phyloP scores from a whole-genome alignment of 768 basidiomycete genomes.

The Auricularia sp. region DNA sequence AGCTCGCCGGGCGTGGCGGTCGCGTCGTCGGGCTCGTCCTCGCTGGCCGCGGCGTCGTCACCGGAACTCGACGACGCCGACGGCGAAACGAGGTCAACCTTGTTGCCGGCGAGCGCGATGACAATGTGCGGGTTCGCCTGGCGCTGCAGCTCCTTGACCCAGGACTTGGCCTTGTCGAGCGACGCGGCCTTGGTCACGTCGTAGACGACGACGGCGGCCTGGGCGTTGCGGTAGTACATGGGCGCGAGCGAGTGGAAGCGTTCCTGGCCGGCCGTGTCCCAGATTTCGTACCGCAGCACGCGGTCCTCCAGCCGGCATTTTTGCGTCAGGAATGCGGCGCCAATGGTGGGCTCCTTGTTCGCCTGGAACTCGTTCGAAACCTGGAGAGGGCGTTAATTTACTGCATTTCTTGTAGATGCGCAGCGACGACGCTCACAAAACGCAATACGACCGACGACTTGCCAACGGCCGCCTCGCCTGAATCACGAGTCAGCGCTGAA shows the following conservation, averaged over 20 bases:
- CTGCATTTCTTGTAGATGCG: slow-evolving; percentile 11
- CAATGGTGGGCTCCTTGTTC: slow-evolving; percentile 98
- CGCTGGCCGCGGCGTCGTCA: slow-evolving; percentile 41
- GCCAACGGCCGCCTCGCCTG: slow-evolving; percentile 97
- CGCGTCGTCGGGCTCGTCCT: slow-evolving; percentile 90
- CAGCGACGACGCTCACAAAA: slow-evolving; percentile 53
- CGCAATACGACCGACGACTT: slow-evolving; percentile 98
- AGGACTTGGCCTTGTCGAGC: slow-evolving; percentile 97
- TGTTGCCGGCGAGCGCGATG: slow-evolving; percentile 96
- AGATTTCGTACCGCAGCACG: slow-evolving; percentile 89
- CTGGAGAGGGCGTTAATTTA: slow-evolving; percentile 27
- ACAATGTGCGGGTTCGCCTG: slow-evolving; percentile 99
- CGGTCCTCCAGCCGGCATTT: slow-evolving; percentile 94
- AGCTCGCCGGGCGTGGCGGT: slow-evolving; percentile 73
- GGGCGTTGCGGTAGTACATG: slow-evolving; percentile 98
- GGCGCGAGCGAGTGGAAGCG: slow-evolving; percentile 97
- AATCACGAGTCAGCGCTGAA: background rate
- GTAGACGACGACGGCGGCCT: slow-evolving; percentile 96
- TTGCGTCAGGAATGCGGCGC: slow-evolving; percentile 91
- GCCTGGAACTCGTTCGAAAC: slow-evolving; percentile 97
- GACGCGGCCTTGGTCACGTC: slow-evolving; percentile 94
- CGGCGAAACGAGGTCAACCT: slow-evolving; percentile 72
- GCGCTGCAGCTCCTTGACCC: slow-evolving; percentile 98
- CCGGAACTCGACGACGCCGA: slow-evolving; percentile 30
- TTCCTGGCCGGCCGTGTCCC: slow-evolving; percentile 94